These are phyloP conservation scores for Tuctoria greenei DNA, from an alignment of 176 grass and related monocot species.

Conservation along the genomic window DNA sequence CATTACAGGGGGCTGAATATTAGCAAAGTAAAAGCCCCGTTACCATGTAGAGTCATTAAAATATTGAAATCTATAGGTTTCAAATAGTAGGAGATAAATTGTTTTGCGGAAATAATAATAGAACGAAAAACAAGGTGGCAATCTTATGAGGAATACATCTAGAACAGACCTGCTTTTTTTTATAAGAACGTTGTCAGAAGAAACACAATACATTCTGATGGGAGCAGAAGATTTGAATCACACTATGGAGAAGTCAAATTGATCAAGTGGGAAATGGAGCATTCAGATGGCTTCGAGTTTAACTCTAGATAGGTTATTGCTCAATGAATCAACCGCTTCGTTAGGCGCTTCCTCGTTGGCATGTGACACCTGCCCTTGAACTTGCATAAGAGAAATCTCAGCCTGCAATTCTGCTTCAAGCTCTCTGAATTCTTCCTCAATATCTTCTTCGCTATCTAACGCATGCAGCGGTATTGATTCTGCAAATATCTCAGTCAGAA, in stretches of 20 bases:
- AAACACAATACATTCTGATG: slow-evolving; percentile 27
- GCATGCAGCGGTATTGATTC: slow-evolving; percentile 52
- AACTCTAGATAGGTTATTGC: too few relatives aligned
- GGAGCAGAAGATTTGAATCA: neutral
- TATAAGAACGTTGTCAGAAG: slow-evolving; percentile 20
- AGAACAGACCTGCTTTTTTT: neutral
- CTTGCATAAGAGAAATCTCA: slow-evolving; percentile 30
- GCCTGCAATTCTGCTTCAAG: slow-evolving; percentile 69
- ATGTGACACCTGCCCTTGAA: slow-evolving; percentile 38
- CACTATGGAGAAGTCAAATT: too few relatives aligned
- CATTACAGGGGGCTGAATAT: neutral
- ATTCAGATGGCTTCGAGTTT: too few relatives aligned
- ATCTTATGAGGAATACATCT: slow-evolving; percentile 15
- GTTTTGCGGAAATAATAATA: neutral
- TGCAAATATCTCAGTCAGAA: slow-evolving; percentile 39
- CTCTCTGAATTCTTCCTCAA: slow-evolving; percentile 79
- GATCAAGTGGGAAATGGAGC: too few relatives aligned
- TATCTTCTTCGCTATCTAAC: slow-evolving; percentile 50
- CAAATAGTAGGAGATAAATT: neutral
- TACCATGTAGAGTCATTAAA: slow-evolving; percentile 4
- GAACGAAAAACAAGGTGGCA: neutral
- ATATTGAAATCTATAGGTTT: neutral
- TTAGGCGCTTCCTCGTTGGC: slow-evolving; percentile 24
- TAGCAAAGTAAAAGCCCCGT: neutral
- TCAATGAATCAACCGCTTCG: slow-evolving; percentile 30